Base-by-base conservation (phyloP, 1,284 basidiomycete genomes). In the Trichosporon sp. region DNA sequence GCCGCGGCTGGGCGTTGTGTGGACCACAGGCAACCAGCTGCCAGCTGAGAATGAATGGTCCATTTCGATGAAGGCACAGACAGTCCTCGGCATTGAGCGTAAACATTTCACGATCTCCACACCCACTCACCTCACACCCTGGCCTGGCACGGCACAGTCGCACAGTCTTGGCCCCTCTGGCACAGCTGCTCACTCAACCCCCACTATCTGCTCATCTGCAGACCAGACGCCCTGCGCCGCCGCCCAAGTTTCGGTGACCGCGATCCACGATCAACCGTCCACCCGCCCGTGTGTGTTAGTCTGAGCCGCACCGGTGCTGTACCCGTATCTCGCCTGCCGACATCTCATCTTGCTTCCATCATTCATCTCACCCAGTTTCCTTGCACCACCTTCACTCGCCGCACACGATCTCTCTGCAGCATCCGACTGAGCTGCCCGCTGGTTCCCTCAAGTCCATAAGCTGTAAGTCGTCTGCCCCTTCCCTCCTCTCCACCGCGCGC, bases 81-180 rank as follows among this genome's bases (percentile, higher is more conserved):
- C 26, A 26, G 26, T 26, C 26, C 51, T 54, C 19, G 21, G 19
- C 21, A 19, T 54, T 54, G 51, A 19, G 51, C 51, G 51, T 54
- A 19, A 54, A 54, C 51, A 54, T 54, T 54, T 54, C 51, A 54
- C 51, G 51, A 54, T 54, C 51, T 54, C 51, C 51, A 54, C 51
- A 54, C 51, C 19, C 51, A 21, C 51, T 26, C 51, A 21, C 51
- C 51, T 54, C 51, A 54, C 51, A 48, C 46, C 19, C 46, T 16
- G 46, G 16, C 51, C 51, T 54, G 51, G 51, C n/a, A 54, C 51
- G 14, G n/a, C 19, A 16, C 46, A 19, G 16, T 26, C 14, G 19
- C 10, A 4, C 19, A 10, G 7, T 19, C 51, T 54, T 54, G 35
- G 35, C 35, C 35, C 8, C 8, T 19, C 14, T 14, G 2, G 38